Evolutionary conservation across 169 alveolate species (phyloP).

Genomic region (Cardiosporidium cionae): DNA sequence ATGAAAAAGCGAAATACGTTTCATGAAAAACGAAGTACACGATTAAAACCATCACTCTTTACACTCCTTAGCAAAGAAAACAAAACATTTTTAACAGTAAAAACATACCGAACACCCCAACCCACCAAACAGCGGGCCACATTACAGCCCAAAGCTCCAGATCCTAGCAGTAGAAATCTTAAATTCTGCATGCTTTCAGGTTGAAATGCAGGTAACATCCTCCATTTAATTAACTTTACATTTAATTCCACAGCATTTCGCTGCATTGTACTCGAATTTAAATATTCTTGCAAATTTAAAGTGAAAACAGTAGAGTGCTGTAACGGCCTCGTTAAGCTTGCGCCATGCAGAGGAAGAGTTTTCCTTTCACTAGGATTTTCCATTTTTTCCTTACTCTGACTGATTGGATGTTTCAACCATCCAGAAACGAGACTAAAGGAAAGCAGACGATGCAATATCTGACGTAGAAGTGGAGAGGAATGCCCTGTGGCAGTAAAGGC

Average conservation of each 20-base stretch:
- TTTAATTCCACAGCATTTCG: slow-evolving; percentile 79
- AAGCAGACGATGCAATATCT: neutral
- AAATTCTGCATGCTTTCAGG: slow-evolving; percentile 53
- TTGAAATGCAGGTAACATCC: slow-evolving; percentile 74
- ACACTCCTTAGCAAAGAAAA: no score
- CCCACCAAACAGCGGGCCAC: slow-evolving; percentile 78
- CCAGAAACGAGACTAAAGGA: neutral
- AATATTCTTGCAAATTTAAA: slow-evolving; percentile 55
- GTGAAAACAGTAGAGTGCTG: neutral
- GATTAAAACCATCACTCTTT: no score
- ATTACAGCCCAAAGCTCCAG: slow-evolving; percentile 74
- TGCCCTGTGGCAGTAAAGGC: neutral
- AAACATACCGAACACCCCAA: slow-evolving; percentile 79
- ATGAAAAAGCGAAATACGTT: no score
- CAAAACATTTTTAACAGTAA: no score
- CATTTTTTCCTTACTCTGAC: no score
- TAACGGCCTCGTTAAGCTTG: neutral
- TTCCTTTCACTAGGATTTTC: no score
- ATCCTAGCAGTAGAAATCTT: slow-evolving; percentile 73
- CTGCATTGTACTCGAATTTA: slow-evolving; percentile 65
- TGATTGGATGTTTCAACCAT: neutral
- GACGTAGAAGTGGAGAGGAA: neutral
- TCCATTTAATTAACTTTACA: slow-evolving; percentile 85
- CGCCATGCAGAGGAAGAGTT: no score
- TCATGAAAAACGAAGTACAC: no score